Evolutionary conservation across 106 monocot species (phyloP).

Genomic region (Dendrobium nobile): DNA sequence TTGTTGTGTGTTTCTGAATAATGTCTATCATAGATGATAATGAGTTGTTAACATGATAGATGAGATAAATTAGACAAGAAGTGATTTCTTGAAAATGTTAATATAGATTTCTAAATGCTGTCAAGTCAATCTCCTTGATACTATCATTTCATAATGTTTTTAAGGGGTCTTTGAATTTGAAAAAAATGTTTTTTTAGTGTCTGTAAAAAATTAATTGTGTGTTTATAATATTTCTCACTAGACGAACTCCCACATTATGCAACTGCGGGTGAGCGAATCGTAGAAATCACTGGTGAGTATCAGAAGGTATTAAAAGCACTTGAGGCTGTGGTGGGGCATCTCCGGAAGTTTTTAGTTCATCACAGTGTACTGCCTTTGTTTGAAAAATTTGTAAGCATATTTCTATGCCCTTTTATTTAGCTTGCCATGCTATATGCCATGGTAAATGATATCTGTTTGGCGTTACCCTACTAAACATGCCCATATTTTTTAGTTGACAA

Average conservation of each 20-base stretch:
- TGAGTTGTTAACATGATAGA: neutral
- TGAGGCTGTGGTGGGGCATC: slow-evolving; percentile 56
- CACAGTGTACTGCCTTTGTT: slow-evolving; percentile 80
- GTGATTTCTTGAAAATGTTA: too few species aligned
- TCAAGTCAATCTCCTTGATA: too few species aligned
- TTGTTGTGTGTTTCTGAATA: neutral
- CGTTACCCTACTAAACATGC: neutral
- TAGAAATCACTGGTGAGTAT: slow-evolving; percentile 86
- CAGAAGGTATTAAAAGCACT: slow-evolving; percentile 75
- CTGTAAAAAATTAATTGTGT: neutral
- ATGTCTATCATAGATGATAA: neutral
- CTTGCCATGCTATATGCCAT: neutral
- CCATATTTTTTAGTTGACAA: slow-evolving; percentile 11
- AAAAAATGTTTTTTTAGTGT: neutral
- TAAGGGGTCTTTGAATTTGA: too few species aligned
- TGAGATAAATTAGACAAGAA: neutral
- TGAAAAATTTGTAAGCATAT: slow-evolving; percentile 65
- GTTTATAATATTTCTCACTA: slow-evolving; percentile 16
- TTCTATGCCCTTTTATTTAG: neutral
- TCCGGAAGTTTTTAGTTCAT: slow-evolving; percentile 90
- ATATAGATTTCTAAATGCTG: too few species aligned
- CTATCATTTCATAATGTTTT: too few species aligned
- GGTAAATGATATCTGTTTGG: neutral
- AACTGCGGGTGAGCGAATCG: slow-evolving; percentile 55
- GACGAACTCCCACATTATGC: slow-evolving; percentile 73